phyloP scores from a whole-genome alignment of 2,329 filamentous ascomycete species.

The Mollisiaceae sp. region DNA sequence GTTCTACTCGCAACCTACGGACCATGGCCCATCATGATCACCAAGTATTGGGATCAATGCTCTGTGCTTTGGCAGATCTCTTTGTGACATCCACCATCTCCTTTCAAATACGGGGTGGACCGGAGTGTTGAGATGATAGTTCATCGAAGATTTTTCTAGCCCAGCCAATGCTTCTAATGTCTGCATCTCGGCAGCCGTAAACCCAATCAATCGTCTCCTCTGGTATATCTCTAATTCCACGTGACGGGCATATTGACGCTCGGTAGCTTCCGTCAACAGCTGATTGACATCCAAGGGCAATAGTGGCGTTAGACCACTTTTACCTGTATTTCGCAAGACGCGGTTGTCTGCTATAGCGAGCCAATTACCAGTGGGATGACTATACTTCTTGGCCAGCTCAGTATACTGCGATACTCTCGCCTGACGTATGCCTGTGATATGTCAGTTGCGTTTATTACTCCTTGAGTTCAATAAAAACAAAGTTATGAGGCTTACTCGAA shows the following conservation, averaged over 20 bases:
- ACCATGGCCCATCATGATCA: background rate
- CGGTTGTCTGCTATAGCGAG: background rate
- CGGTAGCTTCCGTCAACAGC: background rate
- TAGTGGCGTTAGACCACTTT: background rate
- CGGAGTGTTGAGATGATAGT: background rate
- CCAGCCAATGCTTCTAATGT: background rate
- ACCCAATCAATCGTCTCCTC: background rate
- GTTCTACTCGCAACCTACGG: background rate
- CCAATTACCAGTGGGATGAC: slow-evolving; percentile 5
- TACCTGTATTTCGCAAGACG: background rate
- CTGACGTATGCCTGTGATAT: background rate
- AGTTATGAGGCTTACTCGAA: background rate
- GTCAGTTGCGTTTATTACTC: background rate
- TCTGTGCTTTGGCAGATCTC: background rate
- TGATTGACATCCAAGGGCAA: background rate
- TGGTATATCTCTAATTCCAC: background rate
- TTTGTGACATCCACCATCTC: background rate
- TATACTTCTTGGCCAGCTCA: background rate
- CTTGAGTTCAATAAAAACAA: too few relatives aligned
- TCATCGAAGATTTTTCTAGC: background rate
- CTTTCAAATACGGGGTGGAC: background rate
- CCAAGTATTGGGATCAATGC: background rate
- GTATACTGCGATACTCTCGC: background rate
- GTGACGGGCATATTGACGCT: background rate
- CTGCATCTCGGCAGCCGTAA: background rate